Evolutionary conservation across 1,284 basidiomycete genomes (phyloP).

Genomic region (Trametes sp.): DNA sequence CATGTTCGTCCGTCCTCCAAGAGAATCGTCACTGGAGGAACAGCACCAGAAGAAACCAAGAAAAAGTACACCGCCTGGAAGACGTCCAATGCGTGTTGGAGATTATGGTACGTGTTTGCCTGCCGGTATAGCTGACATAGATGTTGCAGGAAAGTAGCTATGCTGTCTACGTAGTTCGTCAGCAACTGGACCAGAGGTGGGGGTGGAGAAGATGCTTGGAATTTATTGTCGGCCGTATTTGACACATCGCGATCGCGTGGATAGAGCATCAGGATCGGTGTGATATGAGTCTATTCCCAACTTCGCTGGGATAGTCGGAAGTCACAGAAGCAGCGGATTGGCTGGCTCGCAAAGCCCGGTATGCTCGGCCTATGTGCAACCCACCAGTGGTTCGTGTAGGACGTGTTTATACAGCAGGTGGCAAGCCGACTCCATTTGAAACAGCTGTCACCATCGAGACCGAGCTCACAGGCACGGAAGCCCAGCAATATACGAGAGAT

Average conservation of each 20-base stretch:
- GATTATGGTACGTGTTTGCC: slow-evolving; percentile 95
- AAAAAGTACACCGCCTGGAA: slow-evolving; percentile 92
- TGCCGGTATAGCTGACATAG: slow-evolving; percentile 87
- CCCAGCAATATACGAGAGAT: too few species aligned
- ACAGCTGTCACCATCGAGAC: too few species aligned
- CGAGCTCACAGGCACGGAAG: too few species aligned
- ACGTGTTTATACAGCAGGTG: too few species aligned
- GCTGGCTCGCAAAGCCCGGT: not conserved
- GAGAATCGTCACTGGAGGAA: slow-evolving; percentile 75
- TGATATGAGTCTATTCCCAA: too few species aligned
- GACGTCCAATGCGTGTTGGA: slow-evolving; percentile 93
- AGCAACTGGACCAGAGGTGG: not conserved
- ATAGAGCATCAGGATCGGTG: not conserved
- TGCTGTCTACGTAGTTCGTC: slow-evolving; percentile 56
- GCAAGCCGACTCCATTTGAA: too few species aligned
- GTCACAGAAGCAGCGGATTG: not conserved
- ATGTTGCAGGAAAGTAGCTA: slow-evolving; percentile 81
- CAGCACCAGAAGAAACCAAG: slow-evolving; percentile 77
- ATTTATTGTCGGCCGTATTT: too few species aligned
- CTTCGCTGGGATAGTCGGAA: too few species aligned
- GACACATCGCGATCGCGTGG: too few species aligned
- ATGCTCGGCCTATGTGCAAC: too few species aligned
- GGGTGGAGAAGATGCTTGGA: not conserved
- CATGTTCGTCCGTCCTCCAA: slow-evolving; percentile 54
- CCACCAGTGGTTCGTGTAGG: too few species aligned